These are phyloP conservation scores for Phytopythium mirpurense DNA, from an alignment of 352 stramenopile genomes.

Conservation along the genomic window DNA sequence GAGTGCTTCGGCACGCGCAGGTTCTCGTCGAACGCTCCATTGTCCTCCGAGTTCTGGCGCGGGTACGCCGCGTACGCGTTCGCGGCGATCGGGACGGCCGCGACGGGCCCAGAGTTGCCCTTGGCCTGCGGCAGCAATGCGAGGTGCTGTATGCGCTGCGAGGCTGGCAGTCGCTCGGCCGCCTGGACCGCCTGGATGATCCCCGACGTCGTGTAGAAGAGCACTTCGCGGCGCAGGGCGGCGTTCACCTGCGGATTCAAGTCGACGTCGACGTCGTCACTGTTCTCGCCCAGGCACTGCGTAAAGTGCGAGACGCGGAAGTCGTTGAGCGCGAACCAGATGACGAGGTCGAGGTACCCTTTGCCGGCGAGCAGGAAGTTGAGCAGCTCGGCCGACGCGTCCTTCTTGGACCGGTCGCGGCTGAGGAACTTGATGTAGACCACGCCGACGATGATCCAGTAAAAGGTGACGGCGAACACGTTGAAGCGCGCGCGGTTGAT, in stretches of 20 bases:
- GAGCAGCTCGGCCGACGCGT: constrained; percentile 65
- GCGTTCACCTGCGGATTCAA: constrained; percentile 87
- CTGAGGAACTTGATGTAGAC: constrained; percentile 82
- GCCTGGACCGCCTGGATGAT: constrained; percentile 87
- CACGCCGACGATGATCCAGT: constrained; percentile 77
- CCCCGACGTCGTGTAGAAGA: constrained; percentile 89
- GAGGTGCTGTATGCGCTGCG: constrained; percentile 79
- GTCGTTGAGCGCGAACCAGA: constrained; percentile 87
- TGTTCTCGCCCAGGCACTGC: constrained; percentile 43
- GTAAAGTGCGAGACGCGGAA: constrained; percentile 79
- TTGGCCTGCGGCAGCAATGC: constrained; percentile 78
- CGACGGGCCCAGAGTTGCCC: constrained; percentile 16
- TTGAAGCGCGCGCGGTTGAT: constrained; percentile 88
- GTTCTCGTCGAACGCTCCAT: constrained; percentile 66
- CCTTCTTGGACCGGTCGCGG: constrained; percentile 42
- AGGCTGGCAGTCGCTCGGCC: constrained; percentile 62
- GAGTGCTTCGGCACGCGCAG: constrained; percentile 65
- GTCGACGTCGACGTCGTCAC: constrained; percentile 71
- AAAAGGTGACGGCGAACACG: constrained; percentile 84
- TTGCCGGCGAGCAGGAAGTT: constrained; percentile 87
- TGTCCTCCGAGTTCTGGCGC: constrained; percentile 44
- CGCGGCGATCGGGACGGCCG: constrained; percentile 23
- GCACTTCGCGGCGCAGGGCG: constrained; percentile 78
- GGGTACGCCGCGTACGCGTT: constrained; percentile 46
- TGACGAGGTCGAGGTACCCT: constrained; percentile 85